Evolutionary conservation across 768 basidiomycete genomes (phyloP).

Genomic region (Kwoniella sp.): DNA sequence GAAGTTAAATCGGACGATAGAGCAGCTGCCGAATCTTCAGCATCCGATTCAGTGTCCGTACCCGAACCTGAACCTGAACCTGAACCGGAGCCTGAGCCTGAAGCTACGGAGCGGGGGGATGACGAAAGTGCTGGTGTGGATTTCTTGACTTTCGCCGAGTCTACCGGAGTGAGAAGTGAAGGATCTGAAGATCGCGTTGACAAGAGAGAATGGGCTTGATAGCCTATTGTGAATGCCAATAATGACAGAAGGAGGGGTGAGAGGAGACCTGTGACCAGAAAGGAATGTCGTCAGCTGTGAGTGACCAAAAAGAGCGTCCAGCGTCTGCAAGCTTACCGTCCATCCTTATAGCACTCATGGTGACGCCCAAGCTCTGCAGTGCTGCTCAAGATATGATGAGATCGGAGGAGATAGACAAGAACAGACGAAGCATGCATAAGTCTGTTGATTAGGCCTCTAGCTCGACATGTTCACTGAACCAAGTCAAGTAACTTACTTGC

Average conservation of each 20-base stretch:
- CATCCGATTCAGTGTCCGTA: conserved; percentile 48
- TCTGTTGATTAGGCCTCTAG: too few relatives aligned
- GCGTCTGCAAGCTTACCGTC: conserved; percentile 24
- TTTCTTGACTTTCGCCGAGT: conserved; percentile 5
- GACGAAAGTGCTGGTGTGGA: conserved; percentile 9
- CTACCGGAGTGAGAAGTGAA: conserved; percentile 7
- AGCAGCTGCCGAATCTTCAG: conserved; percentile 50
- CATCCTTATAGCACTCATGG: conserved; percentile 26
- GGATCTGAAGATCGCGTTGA: conserved; percentile 14
- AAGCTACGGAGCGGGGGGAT: not conserved
- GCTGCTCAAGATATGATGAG: too few relatives aligned
- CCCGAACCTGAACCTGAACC: conserved; percentile 16
- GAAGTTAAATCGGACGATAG: conserved; percentile 39
- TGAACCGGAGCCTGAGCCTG: too few relatives aligned
- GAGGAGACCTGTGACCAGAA: conserved; percentile 22
- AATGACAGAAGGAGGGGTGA: conserved; percentile 39
- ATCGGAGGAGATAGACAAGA: too few relatives aligned
- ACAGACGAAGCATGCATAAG: too few relatives aligned
- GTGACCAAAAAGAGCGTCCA: not conserved
- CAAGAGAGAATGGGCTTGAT: conserved; percentile 36
- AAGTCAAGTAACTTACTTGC: too few relatives aligned
- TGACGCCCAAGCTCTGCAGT: too few relatives aligned
- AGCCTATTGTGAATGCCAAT: conserved; percentile 42
- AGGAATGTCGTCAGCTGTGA: conserved; percentile 4
- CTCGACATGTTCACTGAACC: too few relatives aligned